Percentiles rank a stretch among this genome's conserved stretches.
phyloP scores from a whole-genome alignment of 768 basidiomycete genomes.

The Calocera viscosa region DNA sequence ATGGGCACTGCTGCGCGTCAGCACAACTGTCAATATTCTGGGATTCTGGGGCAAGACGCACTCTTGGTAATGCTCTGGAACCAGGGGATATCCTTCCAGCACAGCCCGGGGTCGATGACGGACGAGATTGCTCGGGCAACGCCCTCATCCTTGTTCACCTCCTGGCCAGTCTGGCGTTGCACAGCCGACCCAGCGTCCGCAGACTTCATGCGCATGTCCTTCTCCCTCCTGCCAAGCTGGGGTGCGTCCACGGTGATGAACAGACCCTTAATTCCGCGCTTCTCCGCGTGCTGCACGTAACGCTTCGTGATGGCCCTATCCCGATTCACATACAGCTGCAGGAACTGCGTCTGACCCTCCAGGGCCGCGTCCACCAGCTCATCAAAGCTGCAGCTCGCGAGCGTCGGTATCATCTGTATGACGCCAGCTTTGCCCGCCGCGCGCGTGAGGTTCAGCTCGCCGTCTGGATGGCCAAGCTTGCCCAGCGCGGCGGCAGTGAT shows the following conservation, averaged over 20 bases:
- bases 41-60: conserved; percentile 20
- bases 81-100: conserved; percentile 72
- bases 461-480: conserved; percentile 91
- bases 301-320: conserved; percentile 74
- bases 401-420: conserved; percentile 84
- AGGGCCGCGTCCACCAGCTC: conserved; percentile 80
- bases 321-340: conserved; percentile 86
- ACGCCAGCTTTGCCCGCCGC: conserved; percentile 70
- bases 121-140: conserved; percentile 90
- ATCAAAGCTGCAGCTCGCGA: conserved; percentile 92
- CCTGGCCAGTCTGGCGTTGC: conserved; percentile 36
- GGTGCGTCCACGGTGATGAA: conserved; percentile 99
- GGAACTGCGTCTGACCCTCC: conserved; percentile 67
- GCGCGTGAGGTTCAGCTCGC: conserved; percentile 79
- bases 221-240: conserved; percentile 85
- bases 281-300: conserved; percentile 81
- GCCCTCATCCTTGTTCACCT: conserved; percentile 73
- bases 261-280: conserved; percentile 77
- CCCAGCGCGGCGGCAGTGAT: conserved; percentile 83
- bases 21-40: neutral
- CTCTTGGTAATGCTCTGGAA: conserved; percentile 66
- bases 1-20: conserved; percentile 55
- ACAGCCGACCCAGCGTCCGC: conserved; percentile 48
- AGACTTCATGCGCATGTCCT: conserved; percentile 97
- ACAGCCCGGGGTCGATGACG: conserved; percentile 85